phyloP scores from a whole-genome alignment of 2,329 filamentous ascomycete genomes.

The Endocalyx cinctus region DNA sequence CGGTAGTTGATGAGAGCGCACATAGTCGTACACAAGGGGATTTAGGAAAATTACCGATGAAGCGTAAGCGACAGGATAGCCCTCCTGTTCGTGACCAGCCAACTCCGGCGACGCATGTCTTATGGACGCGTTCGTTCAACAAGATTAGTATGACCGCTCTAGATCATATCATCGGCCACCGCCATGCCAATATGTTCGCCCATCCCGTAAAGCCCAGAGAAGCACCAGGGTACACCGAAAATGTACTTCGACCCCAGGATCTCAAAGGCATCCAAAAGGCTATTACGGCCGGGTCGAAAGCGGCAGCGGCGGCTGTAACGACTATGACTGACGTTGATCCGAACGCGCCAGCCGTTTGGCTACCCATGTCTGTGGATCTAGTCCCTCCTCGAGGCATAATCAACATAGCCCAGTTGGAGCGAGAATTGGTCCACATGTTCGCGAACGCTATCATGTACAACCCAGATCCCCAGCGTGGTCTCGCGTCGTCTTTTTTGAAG shows the following conservation, averaged over 20 bases:
- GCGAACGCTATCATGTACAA: conserved; percentile 99
- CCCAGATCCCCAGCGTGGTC: conserved; percentile 68
- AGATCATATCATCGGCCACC: conserved; percentile 72
- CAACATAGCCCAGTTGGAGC: conserved; percentile 87
- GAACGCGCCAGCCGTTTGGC: conserved; percentile 51
- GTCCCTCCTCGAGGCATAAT: conserved; percentile 85
- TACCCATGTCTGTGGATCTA: conserved; percentile 70
- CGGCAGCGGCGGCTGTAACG: conserved; percentile 48
- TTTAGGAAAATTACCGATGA: conserved; percentile 35
- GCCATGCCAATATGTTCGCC: conserved; percentile 75
- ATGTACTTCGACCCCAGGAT: conserved; percentile 71
- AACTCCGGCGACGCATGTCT: conserved; percentile 60
- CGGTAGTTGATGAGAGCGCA: conserved; percentile 49
- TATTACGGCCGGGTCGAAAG: conserved; percentile 29
- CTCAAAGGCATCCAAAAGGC: conserved; percentile 73
- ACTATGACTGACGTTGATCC: conserved; percentile 57
- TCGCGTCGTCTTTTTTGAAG: conserved; percentile 57
- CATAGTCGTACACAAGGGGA: conserved; percentile 33
- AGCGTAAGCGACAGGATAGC: conserved; percentile 55
- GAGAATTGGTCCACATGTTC: conserved; percentile 94
- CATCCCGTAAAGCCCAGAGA: conserved; percentile 70
- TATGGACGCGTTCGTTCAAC: conserved; percentile 72
- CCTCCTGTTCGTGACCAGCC: conserved; percentile 41
- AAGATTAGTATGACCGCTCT: conserved; percentile 68
- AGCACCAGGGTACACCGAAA: conserved; percentile 69